Evolutionary conservation across 2,329 filamentous ascomycete genomes (phyloP).

Genomic region (Colletotrichum cordylinicola): DNA sequence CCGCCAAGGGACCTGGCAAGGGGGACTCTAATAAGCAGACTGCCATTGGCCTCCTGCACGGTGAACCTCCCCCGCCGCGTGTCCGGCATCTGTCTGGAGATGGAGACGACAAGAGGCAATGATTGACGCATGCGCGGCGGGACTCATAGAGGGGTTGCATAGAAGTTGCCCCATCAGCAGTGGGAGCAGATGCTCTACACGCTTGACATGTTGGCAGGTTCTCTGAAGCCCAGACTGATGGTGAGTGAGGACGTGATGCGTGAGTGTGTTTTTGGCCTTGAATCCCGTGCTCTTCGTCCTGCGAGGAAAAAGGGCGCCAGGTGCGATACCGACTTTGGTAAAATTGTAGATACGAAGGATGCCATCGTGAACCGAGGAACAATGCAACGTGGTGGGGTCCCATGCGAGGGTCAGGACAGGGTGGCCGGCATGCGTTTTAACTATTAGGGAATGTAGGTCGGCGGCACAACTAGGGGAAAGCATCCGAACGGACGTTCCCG

Average conservation of each 20-base stretch:
- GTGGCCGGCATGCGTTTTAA: background rate
- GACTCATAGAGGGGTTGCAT: background rate
- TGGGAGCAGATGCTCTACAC: background rate
- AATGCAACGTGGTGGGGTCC: background rate
- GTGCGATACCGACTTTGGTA: too few species aligned
- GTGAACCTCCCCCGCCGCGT: background rate
- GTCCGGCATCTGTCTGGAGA: background rate
- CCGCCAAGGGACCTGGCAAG: background rate
- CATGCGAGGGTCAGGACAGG: background rate
- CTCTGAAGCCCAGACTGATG: background rate
- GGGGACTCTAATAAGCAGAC: background rate
- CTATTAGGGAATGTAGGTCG: background rate
- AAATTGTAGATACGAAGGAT: background rate
- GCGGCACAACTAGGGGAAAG: background rate
- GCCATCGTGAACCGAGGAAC: background rate
- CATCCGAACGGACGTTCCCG: background rate
- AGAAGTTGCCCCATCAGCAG: background rate
- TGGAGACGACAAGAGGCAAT: background rate
- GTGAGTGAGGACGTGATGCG: background rate
- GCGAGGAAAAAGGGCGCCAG: too few species aligned
- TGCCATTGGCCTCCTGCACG: background rate
- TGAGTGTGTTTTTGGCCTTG: too few species aligned
- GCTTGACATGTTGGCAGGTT: background rate
- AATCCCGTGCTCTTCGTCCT: too few species aligned
- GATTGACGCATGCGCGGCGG: background rate